Base-by-base conservation (phyloP, 495 filamentous ascomycete species). In the Hypoxylon subgilvum region DNA sequence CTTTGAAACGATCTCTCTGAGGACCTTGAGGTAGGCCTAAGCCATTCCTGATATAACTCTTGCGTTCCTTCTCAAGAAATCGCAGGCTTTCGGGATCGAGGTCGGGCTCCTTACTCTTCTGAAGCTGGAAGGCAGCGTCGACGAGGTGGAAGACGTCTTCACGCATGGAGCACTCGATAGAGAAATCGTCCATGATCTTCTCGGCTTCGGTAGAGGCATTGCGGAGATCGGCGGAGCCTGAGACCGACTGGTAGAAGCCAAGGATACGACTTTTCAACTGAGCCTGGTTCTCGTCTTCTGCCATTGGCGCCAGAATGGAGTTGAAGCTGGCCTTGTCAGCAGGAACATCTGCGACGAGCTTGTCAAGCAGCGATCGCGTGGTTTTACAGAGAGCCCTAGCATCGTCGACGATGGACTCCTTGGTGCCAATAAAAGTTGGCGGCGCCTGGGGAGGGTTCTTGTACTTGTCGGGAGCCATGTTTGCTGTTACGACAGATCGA, bases 351-450 rank as follows among this genome's bases (percentile, higher is more conserved):
- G 78, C 79, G 17, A 88, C 91, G 23, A 96, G 78, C 47, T 79
- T 80, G 74, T 97, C 89, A 52, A 94, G 84, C 27, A 94, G 68
- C 8, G 74, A 72, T 40, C 87, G 86, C 12, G 87, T 89, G 35
- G 69, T 76, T 17, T 87, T 81, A 55, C 92, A 90, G 39, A 96
- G 72, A 28, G 77, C 75, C 70, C 93, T 85, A 28, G 92, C 87
- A 65, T 92, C 91, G 49, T 82, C 79, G 16, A 95, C 73, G 48
- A 98, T 77, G 36, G 85, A 87, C 50, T 86, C 76, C 14, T 88
- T 84, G 38, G 91, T 96, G 42, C 89, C 90, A 0, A 84, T 92
- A 76, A 97, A 97, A 34, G 85, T 77, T 13, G 93, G 91, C 31
- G 94, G 92, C 16, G 86, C 78, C 71, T 96, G 92, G 14, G 92